A percentile compares a stretch with the other conserved stretches of the same genome.
phyloP scores from a whole-genome alignment of 208 protist species.

The Lotmaria passim region DNA sequence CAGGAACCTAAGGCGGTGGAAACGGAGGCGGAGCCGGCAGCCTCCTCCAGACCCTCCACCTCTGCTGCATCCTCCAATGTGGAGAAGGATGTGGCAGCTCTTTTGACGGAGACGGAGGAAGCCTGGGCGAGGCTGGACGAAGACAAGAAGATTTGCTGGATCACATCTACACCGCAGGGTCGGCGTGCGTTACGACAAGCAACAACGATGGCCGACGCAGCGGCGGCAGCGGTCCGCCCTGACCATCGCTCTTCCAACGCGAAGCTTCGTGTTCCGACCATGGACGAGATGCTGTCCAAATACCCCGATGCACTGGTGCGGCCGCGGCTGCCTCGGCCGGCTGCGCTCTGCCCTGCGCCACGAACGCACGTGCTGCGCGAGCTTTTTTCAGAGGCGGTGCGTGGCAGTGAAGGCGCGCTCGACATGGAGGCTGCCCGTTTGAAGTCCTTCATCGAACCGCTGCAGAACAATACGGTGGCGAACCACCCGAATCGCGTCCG shows the following conservation, averaged over 20 bases:
- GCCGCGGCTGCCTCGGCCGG: slow-evolving; percentile 9
- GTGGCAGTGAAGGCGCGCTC: not conserved
- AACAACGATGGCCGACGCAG: not conserved
- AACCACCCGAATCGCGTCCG: slow-evolving; percentile 14
- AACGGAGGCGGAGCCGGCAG: too few species aligned
- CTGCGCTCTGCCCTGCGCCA: slow-evolving; percentile 7
- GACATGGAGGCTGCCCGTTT: not conserved
- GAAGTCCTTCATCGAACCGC: not conserved
- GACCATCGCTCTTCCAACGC: not conserved
- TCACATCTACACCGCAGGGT: slow-evolving; percentile 34
- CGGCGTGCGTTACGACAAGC: slow-evolving; percentile 24
- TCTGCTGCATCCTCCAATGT: not conserved
- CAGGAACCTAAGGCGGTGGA: too few species aligned
- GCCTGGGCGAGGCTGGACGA: slow-evolving; percentile 18
- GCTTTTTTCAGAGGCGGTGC: slow-evolving; percentile 1
- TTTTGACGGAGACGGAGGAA: slow-evolving; percentile 14
- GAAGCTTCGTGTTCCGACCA: not conserved
- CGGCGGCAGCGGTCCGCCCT: not conserved
- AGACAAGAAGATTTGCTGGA: slow-evolving; percentile 24
- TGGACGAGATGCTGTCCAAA: slow-evolving; percentile 28
- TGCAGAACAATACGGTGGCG: not conserved
- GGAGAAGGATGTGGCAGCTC: slow-evolving; percentile 1
- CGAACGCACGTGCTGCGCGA: not conserved
- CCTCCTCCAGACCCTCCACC: not conserved
- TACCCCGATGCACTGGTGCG: slow-evolving; percentile 24